Conservation (phyloP, 495 filamentous ascomycete genomes). For the Jackrogersella multiformis region DNA sequence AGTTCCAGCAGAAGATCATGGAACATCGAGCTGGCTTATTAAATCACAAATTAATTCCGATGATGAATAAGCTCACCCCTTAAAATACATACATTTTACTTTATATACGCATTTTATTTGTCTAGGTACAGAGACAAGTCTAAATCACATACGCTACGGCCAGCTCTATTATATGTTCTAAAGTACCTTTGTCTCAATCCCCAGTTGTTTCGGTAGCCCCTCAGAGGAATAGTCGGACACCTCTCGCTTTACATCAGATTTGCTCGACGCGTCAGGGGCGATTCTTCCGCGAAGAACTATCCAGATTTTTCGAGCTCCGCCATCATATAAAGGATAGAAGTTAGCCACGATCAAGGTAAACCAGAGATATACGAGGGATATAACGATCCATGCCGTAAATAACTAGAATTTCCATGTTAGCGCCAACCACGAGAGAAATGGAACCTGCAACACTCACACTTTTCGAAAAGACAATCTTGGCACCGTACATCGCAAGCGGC, state of each 20-base stretch:
- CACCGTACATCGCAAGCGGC: conserved; percentile 9
- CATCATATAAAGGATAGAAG: conserved; percentile 8
- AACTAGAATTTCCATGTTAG: not conserved
- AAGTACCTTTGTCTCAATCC: not conserved
- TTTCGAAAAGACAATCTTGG: conserved; percentile 9
- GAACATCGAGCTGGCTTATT: too few species aligned
- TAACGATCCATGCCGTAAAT: conserved; percentile 11
- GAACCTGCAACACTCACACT: not conserved
- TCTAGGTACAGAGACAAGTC: too few species aligned
- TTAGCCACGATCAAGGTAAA: not conserved
- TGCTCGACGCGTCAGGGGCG: not conserved
- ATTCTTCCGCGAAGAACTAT: conserved; percentile 1
- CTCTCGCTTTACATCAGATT: not conserved
- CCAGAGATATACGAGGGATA: conserved; percentile 9
- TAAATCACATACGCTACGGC: not conserved
- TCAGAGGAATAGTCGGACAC: not conserved
- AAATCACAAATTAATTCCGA: too few species aligned
- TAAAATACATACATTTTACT: too few species aligned
- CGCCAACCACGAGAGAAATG: not conserved
- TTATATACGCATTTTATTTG: too few species aligned
- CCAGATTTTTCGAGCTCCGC: conserved; percentile 7
- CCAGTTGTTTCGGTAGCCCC: not conserved
- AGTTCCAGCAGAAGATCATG: too few species aligned
- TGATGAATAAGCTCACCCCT: too few species aligned
- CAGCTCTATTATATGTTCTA: not conserved